Base-by-base conservation (phyloP, 768 basidiomycete species). In the Myochromella boudieri region DNA sequence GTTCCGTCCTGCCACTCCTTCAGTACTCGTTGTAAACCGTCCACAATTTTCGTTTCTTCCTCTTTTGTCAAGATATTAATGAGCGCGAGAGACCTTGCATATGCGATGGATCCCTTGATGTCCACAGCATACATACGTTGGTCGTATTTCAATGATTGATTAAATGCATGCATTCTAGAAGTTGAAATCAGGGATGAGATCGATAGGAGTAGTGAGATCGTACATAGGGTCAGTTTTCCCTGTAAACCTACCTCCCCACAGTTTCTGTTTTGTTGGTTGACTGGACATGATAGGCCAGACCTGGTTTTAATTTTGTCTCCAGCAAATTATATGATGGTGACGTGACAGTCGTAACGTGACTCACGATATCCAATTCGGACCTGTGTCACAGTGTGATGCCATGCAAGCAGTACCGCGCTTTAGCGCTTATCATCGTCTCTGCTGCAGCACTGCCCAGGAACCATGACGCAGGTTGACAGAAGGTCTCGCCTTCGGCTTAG, bases 131-230 rank as follows among this genome's bases (percentile, higher is more conserved):
- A 82, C 94, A 99, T 97, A 32, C 91, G 80, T 64, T 90, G 82
- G 65, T 98, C 95, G 67, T 97, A 99, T 53, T 80, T 84, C 56
- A 99, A 75, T 20, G 94, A 97, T 65, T 97, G 92, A 65, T 97
- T 98, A 74, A 95, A 98, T 24, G 84, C 88, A 67, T 97, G 92
- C 95, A 98, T 98, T 36, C 93, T 95, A 60, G 26, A 43, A 39
- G 52, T 43, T 53, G 15, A 52, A 37, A 27, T 59, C 22, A 28
- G 31, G 4, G 32, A 11, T n/a, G 28, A 14, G n/a, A 27, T 29
- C 20, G 18, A 10, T 38, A 31, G 15, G 40, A 33, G 20, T 34
- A 17, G 28, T 15, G 37, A 22, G 32, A 27, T 68, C 81, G 51
- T 66, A 89, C 89, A 92, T 65, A 24, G 91, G 94, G 66, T 97